Conservation (phyloP, 2,329 filamentous ascomycete genomes). For the Penicillium sp. region DNA sequence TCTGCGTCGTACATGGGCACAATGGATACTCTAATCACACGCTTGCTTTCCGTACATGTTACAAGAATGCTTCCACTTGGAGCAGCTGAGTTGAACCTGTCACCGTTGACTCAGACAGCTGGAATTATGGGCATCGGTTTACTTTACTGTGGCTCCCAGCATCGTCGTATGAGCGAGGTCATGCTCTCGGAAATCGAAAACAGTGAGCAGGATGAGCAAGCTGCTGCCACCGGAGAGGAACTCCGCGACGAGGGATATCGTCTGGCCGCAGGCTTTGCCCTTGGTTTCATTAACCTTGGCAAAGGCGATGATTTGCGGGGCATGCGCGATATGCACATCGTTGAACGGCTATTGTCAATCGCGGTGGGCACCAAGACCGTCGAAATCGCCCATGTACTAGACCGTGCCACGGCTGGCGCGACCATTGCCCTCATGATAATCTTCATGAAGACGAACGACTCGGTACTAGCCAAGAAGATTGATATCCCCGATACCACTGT, state of each 20-base stretch:
- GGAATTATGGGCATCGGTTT: slow-evolving; percentile 95
- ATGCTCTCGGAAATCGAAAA: slow-evolving; percentile 97
- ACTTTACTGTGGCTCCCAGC: slow-evolving; percentile 87
- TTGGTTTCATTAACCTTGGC: slow-evolving; percentile 89
- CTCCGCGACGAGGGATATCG: slow-evolving; percentile 93
- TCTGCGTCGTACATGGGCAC: slow-evolving; percentile 91
- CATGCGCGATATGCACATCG: slow-evolving; percentile 84
- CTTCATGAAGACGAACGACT: slow-evolving; percentile 93
- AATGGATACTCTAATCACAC: slow-evolving; percentile 92
- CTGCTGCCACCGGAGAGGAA: slow-evolving; percentile 56
- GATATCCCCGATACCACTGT: slow-evolving; percentile 82
- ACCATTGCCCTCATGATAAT: slow-evolving; percentile 83
- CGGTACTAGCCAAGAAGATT: slow-evolving; percentile 77
- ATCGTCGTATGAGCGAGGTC: slow-evolving; percentile 95
- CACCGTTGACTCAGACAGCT: slow-evolving; percentile 84
- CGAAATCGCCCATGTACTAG: slow-evolving; percentile 81
- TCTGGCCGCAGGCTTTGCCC: slow-evolving; percentile 81
- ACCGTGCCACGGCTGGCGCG: slow-evolving; percentile 86
- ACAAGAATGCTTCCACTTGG: slow-evolving; percentile 87
- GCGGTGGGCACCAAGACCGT: slow-evolving; percentile 86
- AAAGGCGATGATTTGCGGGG: slow-evolving; percentile 82
- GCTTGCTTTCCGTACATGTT: slow-evolving; percentile 87
- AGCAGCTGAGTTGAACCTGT: slow-evolving; percentile 87
- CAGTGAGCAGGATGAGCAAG: slow-evolving; percentile 66
- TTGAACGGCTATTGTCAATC: slow-evolving; percentile 75